These are phyloP conservation scores for Paralagenidium karlingii DNA, from an alignment of 352 stramenopile species.

Conservation along the genomic window DNA sequence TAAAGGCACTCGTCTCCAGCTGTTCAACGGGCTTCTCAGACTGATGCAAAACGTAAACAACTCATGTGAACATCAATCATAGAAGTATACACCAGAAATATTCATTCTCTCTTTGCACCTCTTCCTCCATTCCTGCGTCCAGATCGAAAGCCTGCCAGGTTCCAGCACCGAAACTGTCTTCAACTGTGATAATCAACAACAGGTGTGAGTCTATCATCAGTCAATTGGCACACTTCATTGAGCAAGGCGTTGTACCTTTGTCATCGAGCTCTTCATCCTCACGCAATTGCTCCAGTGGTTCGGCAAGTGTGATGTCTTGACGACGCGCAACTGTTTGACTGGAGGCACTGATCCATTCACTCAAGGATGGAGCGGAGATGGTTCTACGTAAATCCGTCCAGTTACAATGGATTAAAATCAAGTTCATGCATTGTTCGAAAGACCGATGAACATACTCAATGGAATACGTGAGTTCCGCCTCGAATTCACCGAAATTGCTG, in stretches of 20 bases:
- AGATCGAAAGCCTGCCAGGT: slow-evolving; percentile 79
- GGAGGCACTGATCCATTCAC: slow-evolving; percentile 70
- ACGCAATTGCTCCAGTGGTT: slow-evolving; percentile 32
- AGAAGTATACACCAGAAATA: not conserved
- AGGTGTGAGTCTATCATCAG: not conserved
- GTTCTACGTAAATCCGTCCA: slow-evolving; percentile 20
- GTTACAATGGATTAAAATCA: not conserved
- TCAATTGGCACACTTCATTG: not conserved
- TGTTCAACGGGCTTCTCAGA: slow-evolving; percentile 8
- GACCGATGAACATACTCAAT: slow-evolving; percentile 63
- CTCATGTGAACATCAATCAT: not conserved
- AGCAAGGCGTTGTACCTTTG: slow-evolving; percentile 19
- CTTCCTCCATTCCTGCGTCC: slow-evolving; percentile 47
- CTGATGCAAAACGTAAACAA: not conserved
- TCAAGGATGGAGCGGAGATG: slow-evolving; percentile 43
- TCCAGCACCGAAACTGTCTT: slow-evolving; percentile 64
- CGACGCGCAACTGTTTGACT: slow-evolving; percentile 64
- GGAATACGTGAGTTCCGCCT: slow-evolving; percentile 71
- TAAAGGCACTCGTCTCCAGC: slow-evolving; percentile 54
- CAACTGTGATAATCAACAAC: slow-evolving; percentile 17
- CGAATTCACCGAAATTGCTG: slow-evolving; percentile 75
- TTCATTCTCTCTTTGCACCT: slow-evolving; percentile 1
- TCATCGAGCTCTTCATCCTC: slow-evolving; percentile 38
- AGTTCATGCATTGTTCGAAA: no score
- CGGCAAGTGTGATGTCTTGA: slow-evolving; percentile 72